Base-by-base conservation (phyloP, 2,329 filamentous ascomycete species). In the Fusarium floridanum region DNA sequence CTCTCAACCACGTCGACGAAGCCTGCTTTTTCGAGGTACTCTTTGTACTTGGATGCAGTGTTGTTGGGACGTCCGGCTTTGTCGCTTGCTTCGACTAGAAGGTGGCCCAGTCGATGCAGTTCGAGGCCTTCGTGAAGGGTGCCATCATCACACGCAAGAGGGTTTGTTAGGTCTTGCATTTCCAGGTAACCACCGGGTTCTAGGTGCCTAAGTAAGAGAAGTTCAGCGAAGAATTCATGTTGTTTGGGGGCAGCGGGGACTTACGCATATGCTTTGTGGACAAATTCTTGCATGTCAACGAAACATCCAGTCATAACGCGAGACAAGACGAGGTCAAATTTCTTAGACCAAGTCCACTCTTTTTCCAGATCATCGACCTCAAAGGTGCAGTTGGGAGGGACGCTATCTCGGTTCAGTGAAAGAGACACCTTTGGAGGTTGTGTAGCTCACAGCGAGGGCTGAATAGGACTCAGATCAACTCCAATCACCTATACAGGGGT, bases 101-200 rank as follows among this genome's bases (percentile, higher is more conserved):
- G 57, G 9, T 27, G 59, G 1, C 62, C 53, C 0, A 61, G 20
- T 5, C 53, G 62, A 22, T 37, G 6, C 0, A 71, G 17, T 2
- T 66, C 62, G 2, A 32, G 41, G 14, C 60, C 34, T 20, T 56
- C 29, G 9, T 53, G 37, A 1, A 69, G 41, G 1, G 69, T 71
- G 6, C 59, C 62, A 2, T 69, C 66, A 20, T 71, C 69, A 4
- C 62, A 71, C 4, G 27, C 45, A 2, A 71, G 34, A 2, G 69
- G 69, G 20, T 66, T 43, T 2, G 66, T 57, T 6, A 71, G 53
- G 43, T 71, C 69, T 36, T 71, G 60, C 66, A 71, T 69, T 24
- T 71, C 62, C 2, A 68, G 32, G 5, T 68, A 68, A 2, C 66
- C 66, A 4, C 61, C 68, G 2, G 69, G 62, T 16, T 69, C 69